These are phyloP conservation scores for Pezicula carpinea DNA, from an alignment of 2,329 filamentous ascomycete species.

Conservation along the genomic window DNA sequence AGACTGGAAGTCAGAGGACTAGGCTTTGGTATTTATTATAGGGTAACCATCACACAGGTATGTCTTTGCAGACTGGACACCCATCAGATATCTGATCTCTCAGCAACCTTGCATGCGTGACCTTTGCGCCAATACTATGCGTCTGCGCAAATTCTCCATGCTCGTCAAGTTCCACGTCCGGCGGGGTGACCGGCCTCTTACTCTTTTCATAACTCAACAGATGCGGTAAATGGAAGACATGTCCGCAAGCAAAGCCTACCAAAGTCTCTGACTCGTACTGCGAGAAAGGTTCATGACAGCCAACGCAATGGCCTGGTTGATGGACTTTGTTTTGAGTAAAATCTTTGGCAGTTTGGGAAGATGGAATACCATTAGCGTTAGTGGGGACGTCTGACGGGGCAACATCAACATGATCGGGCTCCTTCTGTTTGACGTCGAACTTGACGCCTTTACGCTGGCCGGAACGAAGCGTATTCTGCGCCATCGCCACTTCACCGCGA, in stretches of 20 bases:
- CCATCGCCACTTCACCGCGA: conserved; percentile 77
- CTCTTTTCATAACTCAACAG: conserved; percentile 45
- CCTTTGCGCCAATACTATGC: conserved; percentile 76
- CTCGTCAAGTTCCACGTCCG: conserved; percentile 37
- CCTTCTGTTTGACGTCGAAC: conserved; percentile 65
- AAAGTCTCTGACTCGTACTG: conserved; percentile 66
- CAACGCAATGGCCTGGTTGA: conserved; percentile 50
- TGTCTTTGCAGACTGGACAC: conserved; percentile 51
- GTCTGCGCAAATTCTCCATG: conserved; percentile 39
- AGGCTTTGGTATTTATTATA: too few species aligned
- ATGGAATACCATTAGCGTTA: conserved; percentile 9
- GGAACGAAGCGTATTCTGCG: conserved; percentile 73
- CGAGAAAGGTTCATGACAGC: conserved; percentile 51
- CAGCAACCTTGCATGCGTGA: conserved; percentile 77
- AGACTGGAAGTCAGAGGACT: too few species aligned
- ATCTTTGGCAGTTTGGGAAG: conserved; percentile 10
- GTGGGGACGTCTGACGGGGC: conserved; percentile 35
- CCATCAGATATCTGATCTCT: conserved; percentile 64
- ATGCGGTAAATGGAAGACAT: conserved; percentile 75
- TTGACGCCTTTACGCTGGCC: conserved; percentile 84
- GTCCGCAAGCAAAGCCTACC: conserved; percentile 76
- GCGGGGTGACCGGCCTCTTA: conserved; percentile 34
- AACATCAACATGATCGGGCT: conserved; percentile 38
- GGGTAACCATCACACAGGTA: background rate
- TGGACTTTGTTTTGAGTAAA: conserved; percentile 4